Base-by-base conservation (phyloP, 2,329 filamentous ascomycete species). In the Diaporthe vaccinii region DNA sequence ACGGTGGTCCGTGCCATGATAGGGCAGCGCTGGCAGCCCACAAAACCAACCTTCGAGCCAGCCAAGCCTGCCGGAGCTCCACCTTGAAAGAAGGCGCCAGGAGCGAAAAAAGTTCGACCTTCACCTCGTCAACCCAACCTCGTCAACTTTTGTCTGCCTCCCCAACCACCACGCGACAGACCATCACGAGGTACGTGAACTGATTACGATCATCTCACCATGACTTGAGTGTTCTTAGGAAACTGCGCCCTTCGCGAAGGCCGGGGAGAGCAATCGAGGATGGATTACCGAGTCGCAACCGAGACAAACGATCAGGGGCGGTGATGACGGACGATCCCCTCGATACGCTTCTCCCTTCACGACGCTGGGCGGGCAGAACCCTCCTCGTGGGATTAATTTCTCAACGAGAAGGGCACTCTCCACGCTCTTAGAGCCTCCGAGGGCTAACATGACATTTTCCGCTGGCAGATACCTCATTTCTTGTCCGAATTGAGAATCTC, bases 401-500 rank as follows among this genome's bases (percentile, higher is more conserved):
- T 80, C 81, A 82, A 20, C 80, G 80, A 65, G 84, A 88, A 90
- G 91, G 91, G 91, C 91, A 93, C 91, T 93, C 91, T 93, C 88
- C 90, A 89, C 86, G 91, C 91, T 92, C 87, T 84, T 84, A 85
- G 80, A 83, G 89, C 88, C 88, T 87, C 85, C 83, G 85, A 89
- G 89, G 90, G 90, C 91, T 93, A 92, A 93, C 88, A 79, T 84
- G 81, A 78, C 49, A 72, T 79, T 80, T 75, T 77, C 77, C 80
- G 78, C 68, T 82, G 84, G 84, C 85, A 93, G 91, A 92, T 91
- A 92, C 90, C 90, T 92, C 90, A 91, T 87, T 87, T 91, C 87
- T 84, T 81, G 79, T 79, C 82, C 88, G 93, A 94, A 90, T 90
- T 93, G 93, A 95, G 93, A 95, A 95, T 95, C 93, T 95, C 91